These are phyloP conservation scores for Heliamphora exappendiculata DNA, from an alignment of 148 eudicot species.

Conservation along the genomic window DNA sequence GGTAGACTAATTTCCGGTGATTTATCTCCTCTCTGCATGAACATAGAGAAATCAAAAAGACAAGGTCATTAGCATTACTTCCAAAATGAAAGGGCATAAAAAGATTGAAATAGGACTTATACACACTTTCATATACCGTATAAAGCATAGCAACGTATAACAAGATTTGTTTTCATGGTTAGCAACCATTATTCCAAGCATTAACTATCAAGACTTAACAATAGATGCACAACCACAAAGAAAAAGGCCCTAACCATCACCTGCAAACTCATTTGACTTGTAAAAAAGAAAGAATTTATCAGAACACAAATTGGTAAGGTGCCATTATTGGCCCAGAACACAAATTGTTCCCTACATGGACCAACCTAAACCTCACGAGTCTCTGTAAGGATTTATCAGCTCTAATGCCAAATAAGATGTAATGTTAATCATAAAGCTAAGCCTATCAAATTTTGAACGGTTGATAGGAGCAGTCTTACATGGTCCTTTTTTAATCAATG, in stretches of 20 bases:
- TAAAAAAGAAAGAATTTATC: too few relatives aligned
- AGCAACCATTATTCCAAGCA: neutral
- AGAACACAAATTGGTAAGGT: neutral
- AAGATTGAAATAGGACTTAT: neutral
- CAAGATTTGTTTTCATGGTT: too few relatives aligned
- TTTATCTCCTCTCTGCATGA: conserved; percentile 37
- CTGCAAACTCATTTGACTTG: too few relatives aligned
- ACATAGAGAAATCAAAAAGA: neutral
- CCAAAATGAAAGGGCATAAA: neutral
- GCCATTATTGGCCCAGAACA: neutral
- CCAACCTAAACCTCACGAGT: neutral
- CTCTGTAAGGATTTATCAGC: neutral
- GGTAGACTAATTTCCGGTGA: conserved; percentile 20
- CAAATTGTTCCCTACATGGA: neutral
- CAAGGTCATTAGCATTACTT: neutral
- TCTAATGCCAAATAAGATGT: neutral
- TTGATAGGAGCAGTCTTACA: neutral
- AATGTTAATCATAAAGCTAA: neutral
- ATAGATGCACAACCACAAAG: neutral
- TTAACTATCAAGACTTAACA: neutral
- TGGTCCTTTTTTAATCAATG: too few relatives aligned
- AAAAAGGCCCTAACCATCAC: neutral
- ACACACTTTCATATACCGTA: neutral
- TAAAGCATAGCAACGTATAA: neutral
- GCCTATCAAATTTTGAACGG: neutral